phyloP scores from a whole-genome alignment of 2,329 filamentous ascomycete species.

The Fusarium pilosicola region DNA sequence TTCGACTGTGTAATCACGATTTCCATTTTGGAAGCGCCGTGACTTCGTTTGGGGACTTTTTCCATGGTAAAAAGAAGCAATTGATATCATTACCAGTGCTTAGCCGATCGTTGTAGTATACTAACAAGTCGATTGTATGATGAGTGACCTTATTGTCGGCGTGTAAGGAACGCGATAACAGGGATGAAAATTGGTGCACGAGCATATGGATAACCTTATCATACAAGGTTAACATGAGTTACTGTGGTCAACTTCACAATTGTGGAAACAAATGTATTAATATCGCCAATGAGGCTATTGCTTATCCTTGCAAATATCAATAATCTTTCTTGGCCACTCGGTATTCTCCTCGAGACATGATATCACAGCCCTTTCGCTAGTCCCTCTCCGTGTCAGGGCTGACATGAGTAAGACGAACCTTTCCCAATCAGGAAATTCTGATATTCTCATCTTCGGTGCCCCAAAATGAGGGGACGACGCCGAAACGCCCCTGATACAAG shows the following conservation, averaged over 20 bases:
- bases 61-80: accelerated
- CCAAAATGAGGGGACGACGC: background rate
- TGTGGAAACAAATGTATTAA: background rate
- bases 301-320: background rate
- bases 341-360: background rate
- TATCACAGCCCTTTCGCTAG: background rate
- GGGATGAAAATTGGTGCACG: background rate
- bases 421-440: constrained; percentile 7
- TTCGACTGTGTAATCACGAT: background rate
- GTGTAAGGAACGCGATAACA: too few species aligned
- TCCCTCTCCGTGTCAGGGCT: background rate
- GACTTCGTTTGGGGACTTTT: background rate
- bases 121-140: accelerated
- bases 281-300: accelerated
- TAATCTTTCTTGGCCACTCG: background rate
- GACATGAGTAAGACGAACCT: background rate
- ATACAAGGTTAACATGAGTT: background rate
- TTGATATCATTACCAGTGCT: accelerated
- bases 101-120: background rate
- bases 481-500: constrained; percentile 9
- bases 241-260: background rate
- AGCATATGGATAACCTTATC: background rate
- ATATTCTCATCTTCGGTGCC: constrained; percentile 15
- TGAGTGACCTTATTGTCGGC: background rate
- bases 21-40: background rate